phyloP scores from a whole-genome alignment of 1,284 basidiomycete species.

The Rugosomyces carneus region DNA sequence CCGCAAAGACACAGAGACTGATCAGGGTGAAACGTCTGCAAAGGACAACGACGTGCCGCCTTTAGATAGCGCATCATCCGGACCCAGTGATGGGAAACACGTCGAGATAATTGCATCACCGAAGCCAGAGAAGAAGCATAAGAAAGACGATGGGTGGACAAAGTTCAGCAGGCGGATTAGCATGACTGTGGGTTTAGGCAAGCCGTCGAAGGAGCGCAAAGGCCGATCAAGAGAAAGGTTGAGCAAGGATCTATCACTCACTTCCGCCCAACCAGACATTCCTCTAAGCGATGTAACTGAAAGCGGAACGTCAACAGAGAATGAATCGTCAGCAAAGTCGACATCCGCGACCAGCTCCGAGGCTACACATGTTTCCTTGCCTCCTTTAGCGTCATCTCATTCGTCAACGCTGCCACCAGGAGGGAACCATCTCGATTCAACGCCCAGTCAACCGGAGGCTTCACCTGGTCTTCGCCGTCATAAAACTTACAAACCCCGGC shows the following conservation, averaged over 20 bases:
- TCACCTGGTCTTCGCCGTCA: slow-evolving; percentile 11
- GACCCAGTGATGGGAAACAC: slow-evolving; percentile 26
- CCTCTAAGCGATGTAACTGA: not conserved
- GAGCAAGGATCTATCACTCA: slow-evolving; percentile 16
- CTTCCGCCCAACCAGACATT: slow-evolving; percentile 1
- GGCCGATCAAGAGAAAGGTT: slow-evolving; percentile 26
- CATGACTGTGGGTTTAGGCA: slow-evolving; percentile 41
- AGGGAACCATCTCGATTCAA: slow-evolving; percentile 6
- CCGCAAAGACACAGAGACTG: slow-evolving; percentile 13
- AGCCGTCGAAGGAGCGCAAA: slow-evolving; percentile 27
- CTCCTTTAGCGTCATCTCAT: slow-evolving; percentile 10
- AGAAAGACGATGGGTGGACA: slow-evolving; percentile 48
- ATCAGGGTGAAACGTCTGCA: slow-evolving; percentile 15
- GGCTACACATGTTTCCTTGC: not conserved
- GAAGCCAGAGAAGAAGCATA: slow-evolving; percentile 31
- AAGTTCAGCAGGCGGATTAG: slow-evolving; percentile 58
- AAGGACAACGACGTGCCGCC: slow-evolving; percentile 17
- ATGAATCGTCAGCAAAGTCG: slow-evolving; percentile 1
- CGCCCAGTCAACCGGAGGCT: slow-evolving; percentile 11
- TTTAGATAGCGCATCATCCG: slow-evolving; percentile 19
- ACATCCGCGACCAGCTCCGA: slow-evolving; percentile 5
- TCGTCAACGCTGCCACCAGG: slow-evolving; percentile 9
- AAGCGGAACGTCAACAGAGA: slow-evolving; percentile 6
- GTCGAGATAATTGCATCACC: slow-evolving; percentile 22
- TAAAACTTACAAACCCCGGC: slow-evolving; percentile 1